Evolutionary conservation across 768 basidiomycete genomes (phyloP), one percentile per base, ranked within the genome.

Genomic region (Lentinula aciculospora): DNA sequence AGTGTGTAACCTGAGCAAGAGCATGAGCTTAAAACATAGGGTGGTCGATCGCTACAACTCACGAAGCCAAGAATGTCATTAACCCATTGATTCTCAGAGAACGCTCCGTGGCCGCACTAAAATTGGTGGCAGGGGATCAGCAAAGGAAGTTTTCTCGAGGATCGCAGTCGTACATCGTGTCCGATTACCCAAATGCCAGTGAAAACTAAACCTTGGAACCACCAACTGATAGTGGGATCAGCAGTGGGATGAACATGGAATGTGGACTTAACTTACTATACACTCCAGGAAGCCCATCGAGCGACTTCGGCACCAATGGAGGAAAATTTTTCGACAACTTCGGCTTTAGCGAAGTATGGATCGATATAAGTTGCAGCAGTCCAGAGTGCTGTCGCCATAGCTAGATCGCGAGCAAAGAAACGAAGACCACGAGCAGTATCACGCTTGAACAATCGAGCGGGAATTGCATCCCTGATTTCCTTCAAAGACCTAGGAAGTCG

Each of bases 111-210:
- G 9, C 81, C 81, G 62, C 81, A 82, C 79, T 82, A 56, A 28
- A 37, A 23, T 23, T 4, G n/a, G 46, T n/a, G 53, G 48, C n/a
- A 37, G 28, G 58, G 25, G 23, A 56, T 56, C 31, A 49, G 21
- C 27, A 32, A 28, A 12, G 47, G 4, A 53, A 53, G 53, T 8
- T 19, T 29, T 19, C 39, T 36, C 21, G 25, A 49, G 40, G 9
- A 40, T 29, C 12, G 42, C 37, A 5, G 31, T 54, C 67, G 25
- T 54, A 79, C 80, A 67, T 83, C 82, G 59, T 83, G 82, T 19
- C 82, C 82, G 44, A 83, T 81, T 29, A 82, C 80, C 81, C 81
- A 83, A 37, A 82, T 73, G 6, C 81, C 82, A 3, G 81, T 81
- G 58, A 82, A 78, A 29, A 80, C 76, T n/a, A 82, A 72, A 15